These are phyloP conservation scores for Penicillium mononematosum DNA, from an alignment of 495 filamentous ascomycete species.

Conservation along the genomic window DNA sequence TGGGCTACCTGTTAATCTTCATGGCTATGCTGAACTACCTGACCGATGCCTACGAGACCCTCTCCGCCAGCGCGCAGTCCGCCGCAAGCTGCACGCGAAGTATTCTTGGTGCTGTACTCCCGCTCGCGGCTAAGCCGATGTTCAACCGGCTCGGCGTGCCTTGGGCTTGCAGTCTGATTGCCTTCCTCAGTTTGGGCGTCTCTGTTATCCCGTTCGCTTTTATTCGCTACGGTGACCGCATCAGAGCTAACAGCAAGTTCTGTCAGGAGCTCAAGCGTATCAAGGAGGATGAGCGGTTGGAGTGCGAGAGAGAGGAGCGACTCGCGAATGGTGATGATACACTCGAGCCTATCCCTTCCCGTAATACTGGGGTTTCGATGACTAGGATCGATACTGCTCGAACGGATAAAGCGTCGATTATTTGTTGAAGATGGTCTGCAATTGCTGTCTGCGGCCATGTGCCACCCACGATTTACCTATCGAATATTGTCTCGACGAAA, in stretches of 20 bases:
- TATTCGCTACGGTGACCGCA: constrained; percentile 36
- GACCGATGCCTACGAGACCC: constrained; percentile 45
- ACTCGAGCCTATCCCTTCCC: constrained; percentile 17
- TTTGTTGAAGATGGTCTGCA: constrained; percentile 10
- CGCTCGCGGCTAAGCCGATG: constrained; percentile 42
- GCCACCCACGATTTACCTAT: neutral
- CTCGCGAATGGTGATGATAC: constrained; percentile 10
- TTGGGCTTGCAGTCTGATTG: constrained; percentile 46
- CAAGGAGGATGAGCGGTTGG: constrained; percentile 27
- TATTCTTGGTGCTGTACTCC: constrained; percentile 41
- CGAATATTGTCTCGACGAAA: neutral
- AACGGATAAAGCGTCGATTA: constrained; percentile 28
- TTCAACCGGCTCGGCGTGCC: constrained; percentile 41
- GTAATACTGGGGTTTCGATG: constrained; percentile 14
- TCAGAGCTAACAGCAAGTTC: constrained; percentile 39
- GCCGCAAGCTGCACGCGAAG: constrained; percentile 43
- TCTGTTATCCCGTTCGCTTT: constrained; percentile 38
- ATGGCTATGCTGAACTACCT: constrained; percentile 50
- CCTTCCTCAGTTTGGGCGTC: constrained; percentile 38
- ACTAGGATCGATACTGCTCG: constrained; percentile 26
- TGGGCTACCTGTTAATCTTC: constrained; percentile 45
- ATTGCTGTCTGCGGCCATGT: neutral
- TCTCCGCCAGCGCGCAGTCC: constrained; percentile 44
- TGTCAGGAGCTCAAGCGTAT: constrained; percentile 40
- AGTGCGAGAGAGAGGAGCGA: constrained; percentile 22